Evolutionary conservation across 2,329 filamentous ascomycete genomes (phyloP).

Genomic region (Aspergillus quadrilineatus): DNA sequence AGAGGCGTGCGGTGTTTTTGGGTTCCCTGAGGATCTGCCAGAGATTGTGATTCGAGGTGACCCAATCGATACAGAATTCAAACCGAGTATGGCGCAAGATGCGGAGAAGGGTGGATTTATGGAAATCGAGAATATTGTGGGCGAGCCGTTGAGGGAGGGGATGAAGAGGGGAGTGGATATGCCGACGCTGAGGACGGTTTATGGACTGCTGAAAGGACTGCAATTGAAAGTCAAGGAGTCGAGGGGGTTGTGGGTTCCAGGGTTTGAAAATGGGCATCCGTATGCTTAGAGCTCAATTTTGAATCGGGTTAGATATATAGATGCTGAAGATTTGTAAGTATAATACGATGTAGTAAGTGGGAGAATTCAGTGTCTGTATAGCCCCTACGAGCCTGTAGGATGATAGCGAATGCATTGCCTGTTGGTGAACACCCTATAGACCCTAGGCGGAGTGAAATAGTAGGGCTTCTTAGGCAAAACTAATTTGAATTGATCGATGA

Average conservation of each 20-base stretch:
- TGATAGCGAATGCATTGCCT: no score
- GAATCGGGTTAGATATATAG: no score
- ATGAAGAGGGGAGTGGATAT: constrained; percentile 46
- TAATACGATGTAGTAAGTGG: no score
- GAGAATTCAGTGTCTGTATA: no score
- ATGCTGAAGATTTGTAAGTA: no score
- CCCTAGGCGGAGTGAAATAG: no score
- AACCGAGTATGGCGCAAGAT: constrained; percentile 57
- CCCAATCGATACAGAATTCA: neutral
- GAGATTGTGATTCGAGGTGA: neutral
- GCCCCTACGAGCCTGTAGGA: no score
- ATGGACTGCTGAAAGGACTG: constrained; percentile 28
- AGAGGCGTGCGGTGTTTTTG: neutral
- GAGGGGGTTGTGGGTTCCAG: constrained; percentile 14
- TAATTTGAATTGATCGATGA: no score
- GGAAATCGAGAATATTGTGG: constrained; percentile 58
- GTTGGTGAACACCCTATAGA: no score
- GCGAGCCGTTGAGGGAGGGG: constrained; percentile 57
- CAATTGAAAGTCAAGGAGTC: constrained; percentile 30
- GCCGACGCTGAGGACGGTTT: constrained; percentile 29
- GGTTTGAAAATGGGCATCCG: neutral
- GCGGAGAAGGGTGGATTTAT: constrained; percentile 49
- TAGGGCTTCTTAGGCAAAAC: no score
- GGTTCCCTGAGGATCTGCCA: neutral
- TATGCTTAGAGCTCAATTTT: neutral